Evolutionary conservation across 1,139 yeast species (phyloP).

Genomic region (Yarrowia galli): DNA sequence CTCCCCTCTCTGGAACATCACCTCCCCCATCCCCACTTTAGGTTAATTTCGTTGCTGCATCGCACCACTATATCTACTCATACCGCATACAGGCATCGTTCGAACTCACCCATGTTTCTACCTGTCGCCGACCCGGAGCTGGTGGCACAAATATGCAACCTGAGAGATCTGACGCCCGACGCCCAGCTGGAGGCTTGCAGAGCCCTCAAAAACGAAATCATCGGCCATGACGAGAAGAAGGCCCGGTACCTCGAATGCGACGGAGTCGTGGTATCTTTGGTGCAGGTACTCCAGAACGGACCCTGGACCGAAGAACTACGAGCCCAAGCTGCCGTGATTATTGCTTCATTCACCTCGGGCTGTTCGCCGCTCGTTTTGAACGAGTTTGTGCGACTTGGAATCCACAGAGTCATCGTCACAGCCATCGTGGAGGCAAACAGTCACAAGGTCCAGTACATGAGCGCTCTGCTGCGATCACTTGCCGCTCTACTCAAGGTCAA

Average conservation of each 20-base stretch:
- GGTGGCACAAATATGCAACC: slow-evolving; percentile 26
- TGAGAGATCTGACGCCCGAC: slow-evolving; percentile 4
- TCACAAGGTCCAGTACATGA: slow-evolving; percentile 24
- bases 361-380: slow-evolving; percentile 3
- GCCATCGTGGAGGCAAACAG: slow-evolving; percentile 31
- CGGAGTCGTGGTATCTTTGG: slow-evolving; percentile 45
- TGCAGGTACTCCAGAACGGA: slow-evolving; percentile 45
- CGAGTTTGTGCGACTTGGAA: slow-evolving; percentile 40
- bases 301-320: slow-evolving; percentile 43
- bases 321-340: slow-evolving; percentile 48
- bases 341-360: slow-evolving; percentile 51
- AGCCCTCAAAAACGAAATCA: slow-evolving; percentile 49
- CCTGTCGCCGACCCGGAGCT: slow-evolving; percentile 32
- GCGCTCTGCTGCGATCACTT: slow-evolving; percentile 16
- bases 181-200: slow-evolving; percentile 45
- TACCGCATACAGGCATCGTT: slow-evolving; percentile 31
- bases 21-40: slow-evolving; percentile 18
- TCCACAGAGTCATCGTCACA: slow-evolving; percentile 39
- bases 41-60: slow-evolving; percentile 30
- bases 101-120: slow-evolving; percentile 25
- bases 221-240: slow-evolving; percentile 51
- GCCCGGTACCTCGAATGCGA: slow-evolving; percentile 45
- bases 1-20: slow-evolving; percentile 4
- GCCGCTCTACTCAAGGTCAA: slow-evolving; percentile 12
- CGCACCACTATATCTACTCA: slow-evolving; percentile 22